Conservation (phyloP, 352 stramenopile genomes). For the Lagenidium sp. region DNA sequence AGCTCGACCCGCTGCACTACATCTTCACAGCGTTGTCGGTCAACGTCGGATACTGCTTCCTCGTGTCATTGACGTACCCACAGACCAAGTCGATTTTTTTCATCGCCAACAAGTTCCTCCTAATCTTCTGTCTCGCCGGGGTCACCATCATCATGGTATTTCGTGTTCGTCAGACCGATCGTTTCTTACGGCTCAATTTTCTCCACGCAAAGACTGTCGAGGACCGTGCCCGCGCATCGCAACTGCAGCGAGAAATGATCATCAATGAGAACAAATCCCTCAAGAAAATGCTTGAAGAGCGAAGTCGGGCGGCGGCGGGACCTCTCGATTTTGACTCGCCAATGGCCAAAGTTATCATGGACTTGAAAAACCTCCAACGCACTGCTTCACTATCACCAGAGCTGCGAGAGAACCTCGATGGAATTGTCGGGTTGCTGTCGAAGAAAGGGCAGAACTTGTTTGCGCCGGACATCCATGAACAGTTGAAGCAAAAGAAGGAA, state of each 20-base stretch:
- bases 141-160: conserved; percentile 48
- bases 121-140: conserved; percentile 49
- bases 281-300: conserved; percentile 75
- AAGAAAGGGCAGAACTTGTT: conserved; percentile 79
- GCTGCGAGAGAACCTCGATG: conserved; percentile 60
- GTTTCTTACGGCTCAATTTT: conserved; percentile 69
- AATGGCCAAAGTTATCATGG: conserved; percentile 69
- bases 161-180: conserved; percentile 63
- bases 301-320: conserved; percentile 17
- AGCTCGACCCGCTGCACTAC: conserved; percentile 68
- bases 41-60: conserved; percentile 55
- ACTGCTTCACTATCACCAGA: conserved; percentile 48
- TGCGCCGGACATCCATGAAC: conserved; percentile 70
- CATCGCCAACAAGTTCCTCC: conserved; percentile 67
- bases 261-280: conserved; percentile 80
- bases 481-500: conserved; percentile 65
- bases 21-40: conserved; percentile 46
- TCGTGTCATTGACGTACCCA: conserved; percentile 54
- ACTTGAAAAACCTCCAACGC: conserved; percentile 66
- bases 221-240: conserved; percentile 46
- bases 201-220: conserved; percentile 66
- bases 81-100: conserved; percentile 42
- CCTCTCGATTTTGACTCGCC: conserved; percentile 72
- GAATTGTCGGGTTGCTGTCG: conserved; percentile 65
- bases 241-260: conserved; percentile 73